phyloP scores from a whole-genome alignment of 441 rosid species.

The Rhodomyrtus psidioides region DNA sequence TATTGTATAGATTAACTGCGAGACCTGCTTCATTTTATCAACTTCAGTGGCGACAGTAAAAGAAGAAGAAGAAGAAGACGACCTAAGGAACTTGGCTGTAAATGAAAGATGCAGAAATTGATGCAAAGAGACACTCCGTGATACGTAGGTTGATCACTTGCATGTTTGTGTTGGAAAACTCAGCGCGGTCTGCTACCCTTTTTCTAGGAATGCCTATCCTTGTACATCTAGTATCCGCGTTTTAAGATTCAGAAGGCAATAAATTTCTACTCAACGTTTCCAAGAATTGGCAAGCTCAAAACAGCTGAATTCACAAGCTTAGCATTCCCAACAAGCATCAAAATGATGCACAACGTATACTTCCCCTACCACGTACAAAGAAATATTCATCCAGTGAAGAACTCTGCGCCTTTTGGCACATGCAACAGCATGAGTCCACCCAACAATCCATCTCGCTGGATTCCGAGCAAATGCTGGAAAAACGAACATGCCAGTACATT shows the following conservation, averaged over 20 bases:
- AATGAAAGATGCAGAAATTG: neutral
- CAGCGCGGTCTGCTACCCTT: neutral
- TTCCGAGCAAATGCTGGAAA: neutral
- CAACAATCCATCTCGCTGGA: neutral
- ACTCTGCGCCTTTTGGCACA: neutral
- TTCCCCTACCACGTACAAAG: neutral
- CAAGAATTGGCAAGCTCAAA: neutral
- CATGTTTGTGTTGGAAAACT: neutral
- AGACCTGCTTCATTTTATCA: constrained; percentile 32
- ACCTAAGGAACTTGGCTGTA: neutral
- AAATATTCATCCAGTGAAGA: neutral
- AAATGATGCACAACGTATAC: neutral
- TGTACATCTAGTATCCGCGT: neutral
- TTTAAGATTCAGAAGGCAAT: neutral
- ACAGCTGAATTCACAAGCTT: neutral
- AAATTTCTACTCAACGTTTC: neutral
- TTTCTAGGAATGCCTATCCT: neutral
- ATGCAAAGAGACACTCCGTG: neutral
- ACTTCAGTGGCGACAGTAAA: neutral
- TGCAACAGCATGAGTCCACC: neutral
- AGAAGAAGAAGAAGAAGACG: neutral
- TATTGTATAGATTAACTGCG: constrained; percentile 53
- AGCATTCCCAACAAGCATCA: neutral
- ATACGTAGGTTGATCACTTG: neutral
- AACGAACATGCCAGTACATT: neutral